phyloP scores from a whole-genome alignment of 2,329 filamentous ascomycete genomes.

The Pleochaeta shiraiana region DNA sequence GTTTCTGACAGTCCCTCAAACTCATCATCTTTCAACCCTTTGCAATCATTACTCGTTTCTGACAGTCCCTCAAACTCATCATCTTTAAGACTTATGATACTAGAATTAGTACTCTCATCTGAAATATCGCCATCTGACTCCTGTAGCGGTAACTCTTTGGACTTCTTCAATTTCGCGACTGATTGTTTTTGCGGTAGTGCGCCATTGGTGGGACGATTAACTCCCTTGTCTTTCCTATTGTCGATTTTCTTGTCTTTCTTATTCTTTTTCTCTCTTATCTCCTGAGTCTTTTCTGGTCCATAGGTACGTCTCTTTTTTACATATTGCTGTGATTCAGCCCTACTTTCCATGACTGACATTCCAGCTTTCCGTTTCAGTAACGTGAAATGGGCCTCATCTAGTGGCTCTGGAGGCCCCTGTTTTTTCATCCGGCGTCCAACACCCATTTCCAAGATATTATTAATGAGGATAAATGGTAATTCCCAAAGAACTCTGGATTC shows the following conservation, averaged over 20 bases:
- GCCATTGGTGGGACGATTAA: conserved; percentile 19
- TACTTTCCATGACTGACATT: conserved; percentile 36
- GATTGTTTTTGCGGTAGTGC: conserved; percentile 17
- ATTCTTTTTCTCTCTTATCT: conserved; percentile 10
- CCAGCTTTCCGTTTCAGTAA: conserved; percentile 71
- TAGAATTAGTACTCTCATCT: conserved; percentile 19
- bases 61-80: conserved; percentile 22
- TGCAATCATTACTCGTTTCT: conserved; percentile 18
- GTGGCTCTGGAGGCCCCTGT: conserved; percentile 65
- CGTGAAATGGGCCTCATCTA: conserved; percentile 60
- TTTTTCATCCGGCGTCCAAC: conserved; percentile 86
- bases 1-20: conserved; percentile 19
- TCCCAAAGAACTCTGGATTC: no score
- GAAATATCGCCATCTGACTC: conserved; percentile 22
- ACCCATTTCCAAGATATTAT: no score
- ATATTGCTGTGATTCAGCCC: conserved; percentile 25
- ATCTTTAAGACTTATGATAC: conserved; percentile 23
- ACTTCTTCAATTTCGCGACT: conserved; percentile 22
- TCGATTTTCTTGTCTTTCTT: not conserved
- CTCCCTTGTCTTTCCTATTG: not conserved
- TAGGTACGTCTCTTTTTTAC: conserved; percentile 41
- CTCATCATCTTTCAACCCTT: conserved; percentile 25
- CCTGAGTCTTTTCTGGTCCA: conserved; percentile 20
- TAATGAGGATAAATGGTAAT: no score
- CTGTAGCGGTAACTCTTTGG: conserved; percentile 16